phyloP scores from a whole-genome alignment of 106 monocot genomes.

The Hemerocallis citrina region DNA sequence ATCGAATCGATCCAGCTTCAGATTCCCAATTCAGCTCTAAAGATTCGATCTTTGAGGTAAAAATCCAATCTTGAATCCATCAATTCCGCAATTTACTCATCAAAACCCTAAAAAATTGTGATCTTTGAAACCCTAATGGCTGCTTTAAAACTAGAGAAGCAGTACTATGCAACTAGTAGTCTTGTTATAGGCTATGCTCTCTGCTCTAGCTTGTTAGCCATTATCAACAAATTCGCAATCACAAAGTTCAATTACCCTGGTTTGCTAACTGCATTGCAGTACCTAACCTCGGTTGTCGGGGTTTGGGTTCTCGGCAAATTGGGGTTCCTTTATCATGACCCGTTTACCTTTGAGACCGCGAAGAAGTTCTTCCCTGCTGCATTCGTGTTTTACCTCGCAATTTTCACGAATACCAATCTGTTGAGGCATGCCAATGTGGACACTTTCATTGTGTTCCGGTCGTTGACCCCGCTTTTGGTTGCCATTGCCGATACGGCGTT shows the following conservation, averaged over 20 bases:
- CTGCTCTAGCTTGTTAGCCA: slow-evolving; percentile 74
- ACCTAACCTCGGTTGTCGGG: slow-evolving; percentile 56
- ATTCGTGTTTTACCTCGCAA: slow-evolving; percentile 77
- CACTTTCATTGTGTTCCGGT: slow-evolving; percentile 87
- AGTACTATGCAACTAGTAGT: slow-evolving; percentile 63
- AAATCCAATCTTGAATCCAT: too few relatives aligned
- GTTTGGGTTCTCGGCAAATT: slow-evolving; percentile 71
- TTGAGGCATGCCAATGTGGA: slow-evolving; percentile 87
- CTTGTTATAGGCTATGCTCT: slow-evolving; percentile 79
- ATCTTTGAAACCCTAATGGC: too few relatives aligned
- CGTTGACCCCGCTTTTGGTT: slow-evolving; percentile 71
- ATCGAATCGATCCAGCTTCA: too few relatives aligned
- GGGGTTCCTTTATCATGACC: slow-evolving; percentile 62
- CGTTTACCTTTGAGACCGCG: slow-evolving; percentile 57
- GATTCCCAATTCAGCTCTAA: too few relatives aligned
- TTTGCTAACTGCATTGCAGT: slow-evolving; percentile 67
- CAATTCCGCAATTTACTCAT: too few relatives aligned
- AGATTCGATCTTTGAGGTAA: too few relatives aligned
- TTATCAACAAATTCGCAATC: slow-evolving; percentile 87
- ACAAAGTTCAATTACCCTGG: slow-evolving; percentile 80
- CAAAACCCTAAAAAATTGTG: too few relatives aligned
- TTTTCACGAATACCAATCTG: slow-evolving; percentile 94
- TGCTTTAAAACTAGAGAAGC: slow-evolving; percentile 32
- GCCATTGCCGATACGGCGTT: slow-evolving; percentile 81
- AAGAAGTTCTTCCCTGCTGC: slow-evolving; percentile 86